Percentiles rank a stretch among this genome's conserved stretches.
Conservation (phyloP, 208 protist genomes). For the Trypanosoma vivax region DNA sequence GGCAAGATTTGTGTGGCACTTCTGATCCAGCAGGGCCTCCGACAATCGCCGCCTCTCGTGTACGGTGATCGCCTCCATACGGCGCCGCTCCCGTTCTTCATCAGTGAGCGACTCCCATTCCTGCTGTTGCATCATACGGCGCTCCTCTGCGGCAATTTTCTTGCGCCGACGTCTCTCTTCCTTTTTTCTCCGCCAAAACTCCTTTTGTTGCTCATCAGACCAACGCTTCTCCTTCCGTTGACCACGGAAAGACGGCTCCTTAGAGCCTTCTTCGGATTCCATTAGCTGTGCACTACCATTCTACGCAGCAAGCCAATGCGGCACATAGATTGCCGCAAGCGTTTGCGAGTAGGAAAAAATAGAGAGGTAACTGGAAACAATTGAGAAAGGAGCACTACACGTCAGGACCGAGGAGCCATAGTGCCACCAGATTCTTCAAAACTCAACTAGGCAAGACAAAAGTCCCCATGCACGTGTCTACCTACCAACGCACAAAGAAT, state of each 20-base stretch:
- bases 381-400: no score
- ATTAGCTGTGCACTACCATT: slow-evolving; percentile 5
- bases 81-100: slow-evolving; percentile 34
- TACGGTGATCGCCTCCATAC: slow-evolving; percentile 25
- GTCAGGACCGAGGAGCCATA: no score
- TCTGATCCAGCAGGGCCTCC: slow-evolving; percentile 19
- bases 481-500: no score
- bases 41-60: slow-evolving; percentile 46
- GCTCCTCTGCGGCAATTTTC: slow-evolving; percentile 20
- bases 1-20: slow-evolving; percentile 27
- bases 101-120: slow-evolving; percentile 56
- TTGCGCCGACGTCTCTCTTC: slow-evolving; percentile 33
- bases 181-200: slow-evolving; percentile 61
- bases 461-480: no score
- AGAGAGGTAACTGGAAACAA: no score
- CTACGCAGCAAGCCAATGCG: slow-evolving; percentile 15
- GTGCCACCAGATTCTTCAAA: no score
- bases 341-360: no score
- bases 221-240: slow-evolving; percentile 42
- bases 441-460: no score
- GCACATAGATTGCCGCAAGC: no score
- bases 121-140: slow-evolving; percentile 23
- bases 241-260: background rate
- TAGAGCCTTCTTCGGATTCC: background rate
- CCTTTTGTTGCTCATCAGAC: slow-evolving; percentile 43